Base-by-base conservation (phyloP, 2,329 filamentous ascomycete genomes). In the Cytospora piceicola region DNA sequence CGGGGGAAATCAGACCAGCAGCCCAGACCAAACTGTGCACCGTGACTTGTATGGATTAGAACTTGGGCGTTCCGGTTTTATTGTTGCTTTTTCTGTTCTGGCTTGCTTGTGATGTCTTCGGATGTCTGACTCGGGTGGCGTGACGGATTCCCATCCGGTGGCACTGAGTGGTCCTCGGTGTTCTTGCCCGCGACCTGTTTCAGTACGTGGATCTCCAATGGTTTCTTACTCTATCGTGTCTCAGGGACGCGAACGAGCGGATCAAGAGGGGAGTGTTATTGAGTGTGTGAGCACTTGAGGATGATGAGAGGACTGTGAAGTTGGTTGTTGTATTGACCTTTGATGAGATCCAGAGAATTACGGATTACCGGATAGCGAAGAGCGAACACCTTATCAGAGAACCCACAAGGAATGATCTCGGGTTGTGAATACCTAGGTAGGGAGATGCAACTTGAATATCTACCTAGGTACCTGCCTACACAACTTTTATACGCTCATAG, bases 181-280 rank as follows among this genome's bases (percentile, higher is more conserved):
- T 42, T 9, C n/a, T 42, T 42, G 39, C 15, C 17, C 3, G 52
- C 22, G 63, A 22, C 63, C 58, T 36, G 58, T 65, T 61, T 65
- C 63, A 62, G 42, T 34, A 24, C 12, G 12, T 11, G 9, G 32
- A 9, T 9, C 30, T 32, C 32, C 52, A 22, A 12, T 9, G 27
- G 22, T 11, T 51, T 65, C 58, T 46, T 58, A 57, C 17, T 52
- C 53, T 65, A 49, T 46, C 22, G 29, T 65, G 63, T 65, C 63
- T 65, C 58, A 53, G 63, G 51, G 11, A 22, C 51, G 60, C 55
- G 39, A 15, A 42, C 2, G 34, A 14, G 34, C 4, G 14, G 34
- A 15, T 29, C 27, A 29, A 29, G 27, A 29, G 12, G 34, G 34
- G 14, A 15, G 12, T 4, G 12, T 12, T 9, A 55, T 61, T 29